Base-by-base conservation (phyloP, 192 early-diverging fungal genomes). In the Chytriomyces sp. region DNA sequence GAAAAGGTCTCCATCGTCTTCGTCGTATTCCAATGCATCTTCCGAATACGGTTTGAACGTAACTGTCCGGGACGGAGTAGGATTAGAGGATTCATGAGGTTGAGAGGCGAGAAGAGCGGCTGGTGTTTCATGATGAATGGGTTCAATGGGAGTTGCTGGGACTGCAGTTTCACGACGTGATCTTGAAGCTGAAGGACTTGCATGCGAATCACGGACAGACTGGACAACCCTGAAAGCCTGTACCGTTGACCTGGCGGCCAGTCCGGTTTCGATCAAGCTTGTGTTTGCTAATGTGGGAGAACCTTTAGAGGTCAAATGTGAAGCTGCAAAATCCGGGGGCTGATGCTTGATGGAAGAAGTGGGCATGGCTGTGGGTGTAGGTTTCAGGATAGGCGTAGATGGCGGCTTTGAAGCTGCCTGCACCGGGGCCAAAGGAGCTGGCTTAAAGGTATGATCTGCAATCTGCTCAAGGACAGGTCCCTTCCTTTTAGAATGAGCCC, bases 1-100 rank as follows among this genome's bases (percentile, higher is more conserved):
- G 32, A 64, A 64, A n/a, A 64, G 32, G 28, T 64, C 62, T n/a
- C 49, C 62, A 26, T 64, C 62, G 39, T 64, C 62, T 12, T 64
- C 62, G 30, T 26, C 44, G n/a, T n/a, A n/a, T 0, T 49, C 44
- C 14, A 49, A 1, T 49, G 44, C 22, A 49, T 49, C 22, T 49
- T n/a, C n/a, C n/a, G n/a, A 22, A 49, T 49, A 22, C 44, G 22
- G 22, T 49, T 49, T 49, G 17, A n/a, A 22, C 17, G 44, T n/a
- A 14, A 49, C 22, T 49, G 14, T 49, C 2, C 14, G 44, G 3
- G 22, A 49, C 44, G 1, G 44, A 14, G 44, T 2, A n/a, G 14
- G 14, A n/a, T 22, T n/a, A 14, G 22, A 3, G 17, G 22, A 22
- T 22, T 49, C 17, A 49, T 49, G 44, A 49, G 2, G 44, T 2